phyloP scores from a whole-genome alignment of 108 stramenopile species.

The Cyclotella baltica region DNA sequence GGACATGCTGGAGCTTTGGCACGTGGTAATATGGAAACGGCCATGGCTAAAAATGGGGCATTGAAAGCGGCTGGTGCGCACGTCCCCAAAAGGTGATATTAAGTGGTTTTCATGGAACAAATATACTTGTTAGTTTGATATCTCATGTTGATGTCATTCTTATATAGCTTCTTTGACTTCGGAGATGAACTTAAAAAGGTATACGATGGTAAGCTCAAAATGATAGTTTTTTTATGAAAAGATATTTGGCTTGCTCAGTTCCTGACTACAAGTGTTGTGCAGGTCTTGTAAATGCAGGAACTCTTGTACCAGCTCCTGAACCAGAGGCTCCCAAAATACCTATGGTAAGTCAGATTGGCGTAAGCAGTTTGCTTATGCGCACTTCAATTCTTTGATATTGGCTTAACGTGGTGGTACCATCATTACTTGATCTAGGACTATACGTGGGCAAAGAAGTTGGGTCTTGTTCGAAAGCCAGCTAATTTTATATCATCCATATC shows the following conservation, averaged over 20 bases:
- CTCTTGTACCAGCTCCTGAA: conserved; percentile 64
- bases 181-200: conserved; percentile 71
- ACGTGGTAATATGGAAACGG: conserved; percentile 81
- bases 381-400: too few relatives aligned
- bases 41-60: conserved; percentile 87
- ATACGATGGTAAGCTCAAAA: conserved; percentile 30
- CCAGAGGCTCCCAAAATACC: conserved; percentile 78
- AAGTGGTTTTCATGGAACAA: not conserved
- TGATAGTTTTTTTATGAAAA: conserved; percentile 14
- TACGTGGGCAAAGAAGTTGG: conserved; percentile 91
- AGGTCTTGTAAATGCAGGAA: conserved; percentile 52
- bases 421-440: conserved; percentile 58
- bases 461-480: conserved; percentile 93
- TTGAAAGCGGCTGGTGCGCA: conserved; percentile 80
- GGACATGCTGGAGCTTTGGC: conserved; percentile 94
- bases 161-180: conserved; percentile 82
- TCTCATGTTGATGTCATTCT: not conserved
- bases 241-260: too few relatives aligned
- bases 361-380: not conserved
- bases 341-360: conserved; percentile 47
- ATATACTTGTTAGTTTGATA: not conserved
- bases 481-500: conserved; percentile 92
- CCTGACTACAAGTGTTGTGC: not conserved
- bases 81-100: conserved; percentile 63
- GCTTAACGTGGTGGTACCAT: not conserved